Evolutionary conservation across 2,329 filamentous ascomycete species (phyloP).

Genomic region (Ilyonectria destructans): DNA sequence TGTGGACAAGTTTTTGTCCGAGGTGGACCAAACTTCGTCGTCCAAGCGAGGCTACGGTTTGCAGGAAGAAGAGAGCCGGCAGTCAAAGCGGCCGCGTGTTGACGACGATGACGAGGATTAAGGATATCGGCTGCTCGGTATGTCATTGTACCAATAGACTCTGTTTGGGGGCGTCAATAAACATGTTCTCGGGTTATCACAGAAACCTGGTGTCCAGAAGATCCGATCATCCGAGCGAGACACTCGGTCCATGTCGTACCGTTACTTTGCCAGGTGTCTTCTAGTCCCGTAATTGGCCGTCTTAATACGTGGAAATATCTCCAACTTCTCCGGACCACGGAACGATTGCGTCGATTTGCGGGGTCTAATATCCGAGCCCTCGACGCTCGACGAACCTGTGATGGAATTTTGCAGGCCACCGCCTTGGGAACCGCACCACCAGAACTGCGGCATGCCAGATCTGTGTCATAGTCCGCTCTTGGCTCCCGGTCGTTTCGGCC

Average conservation of each 20-base stretch:
- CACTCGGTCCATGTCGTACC: conserved; percentile 11
- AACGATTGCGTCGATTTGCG: conserved; percentile 30
- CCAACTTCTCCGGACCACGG: conserved; percentile 32
- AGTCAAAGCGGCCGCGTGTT: conserved; percentile 82
- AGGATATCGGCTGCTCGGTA: conserved; percentile 32
- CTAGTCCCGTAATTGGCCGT: conserved; percentile 13
- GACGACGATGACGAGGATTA: conserved; percentile 75
- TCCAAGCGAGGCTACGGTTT: conserved; percentile 84
- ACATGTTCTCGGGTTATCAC: conserved; percentile 28
- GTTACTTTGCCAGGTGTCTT: conserved; percentile 1
- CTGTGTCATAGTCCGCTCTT: conserved; percentile 5
- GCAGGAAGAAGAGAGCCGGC: conserved; percentile 74
- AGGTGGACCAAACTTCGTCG: conserved; percentile 77
- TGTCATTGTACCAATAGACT: conserved; percentile 45
- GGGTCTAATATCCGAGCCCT: conserved; percentile 28
- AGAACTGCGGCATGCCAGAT: not conserved
- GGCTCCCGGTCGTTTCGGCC: conserved; percentile 20
- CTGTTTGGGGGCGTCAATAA: conserved; percentile 41
- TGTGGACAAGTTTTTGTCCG: conserved; percentile 92
- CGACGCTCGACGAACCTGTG: conserved; percentile 8
- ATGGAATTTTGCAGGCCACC: conserved; percentile 3
- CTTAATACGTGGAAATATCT: conserved; percentile 46
- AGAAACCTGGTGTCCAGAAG: not conserved
- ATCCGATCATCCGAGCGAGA: not conserved
- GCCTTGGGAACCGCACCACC: not conserved